Evolutionary conservation across 1,284 basidiomycete genomes (phyloP), one percentile per base, ranked within the genome.

Genomic region (Stereum hirsutum): DNA sequence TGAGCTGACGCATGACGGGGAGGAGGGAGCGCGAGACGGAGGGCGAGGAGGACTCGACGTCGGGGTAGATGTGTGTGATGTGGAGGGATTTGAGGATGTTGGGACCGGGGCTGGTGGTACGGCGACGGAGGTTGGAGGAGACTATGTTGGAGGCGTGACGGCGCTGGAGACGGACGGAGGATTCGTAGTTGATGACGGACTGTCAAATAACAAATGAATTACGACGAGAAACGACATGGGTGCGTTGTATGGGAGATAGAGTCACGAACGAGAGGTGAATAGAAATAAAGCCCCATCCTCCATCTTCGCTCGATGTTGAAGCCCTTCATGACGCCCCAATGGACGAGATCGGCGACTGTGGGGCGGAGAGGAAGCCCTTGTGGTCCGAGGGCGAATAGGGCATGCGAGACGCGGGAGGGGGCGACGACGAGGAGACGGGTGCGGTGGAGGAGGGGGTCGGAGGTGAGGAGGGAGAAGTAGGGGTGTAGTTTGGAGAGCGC

Each of bases 301-400:
- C 76, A 81, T 45, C 73, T 61, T 46, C 79, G 61, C 55, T 81
- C 79, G 39, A 85, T 70, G 15, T 72, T 72, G 31, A 82, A 59
- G 2, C 82, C 83, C 26, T 74, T 74, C 43, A 86, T 72, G 41
- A 86, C 78, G 21, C 77, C 74, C 38, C 82, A 65, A 34, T 80
- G 75, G 7, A 82, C 72, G 14, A 86, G 64, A 42, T 86, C 81
- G 14, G 66, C 64, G 5, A 84, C 57, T 4, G 78, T 78, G 2
- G 83, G 81, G 38, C 83, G 65, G 15, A 85, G 57, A 15, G 69
- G 63, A 28, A 68, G 56, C 4, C 81, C 81, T 25, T 66, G 59
- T 1, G 72, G 64, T 45, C 73, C 68, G 40, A 61, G 65, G 2
- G 67, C 76, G 55, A 83, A 84, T 26, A 85, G 62, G 23, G 71